Evolutionary conservation across 345 rosid genomes (phyloP).

Genomic region (Eucalyptus shirleyi): DNA sequence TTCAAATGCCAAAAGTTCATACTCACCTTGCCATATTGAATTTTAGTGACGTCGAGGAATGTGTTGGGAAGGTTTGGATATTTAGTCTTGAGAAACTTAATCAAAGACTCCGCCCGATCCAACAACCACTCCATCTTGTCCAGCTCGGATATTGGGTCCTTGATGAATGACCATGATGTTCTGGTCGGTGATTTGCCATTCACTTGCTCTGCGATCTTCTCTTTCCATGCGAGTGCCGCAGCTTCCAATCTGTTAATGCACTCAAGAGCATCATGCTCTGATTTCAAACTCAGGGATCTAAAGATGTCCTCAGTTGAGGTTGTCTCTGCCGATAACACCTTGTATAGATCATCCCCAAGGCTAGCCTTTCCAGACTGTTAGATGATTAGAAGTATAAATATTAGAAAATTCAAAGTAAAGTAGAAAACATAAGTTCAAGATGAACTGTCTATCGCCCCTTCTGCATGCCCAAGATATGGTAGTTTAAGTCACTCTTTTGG

Average conservation of each 20-base stretch:
- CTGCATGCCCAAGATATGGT: background rate
- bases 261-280: constrained; percentile 62
- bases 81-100: constrained; percentile 37
- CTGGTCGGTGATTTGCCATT: constrained; percentile 50
- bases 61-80: constrained; percentile 80
- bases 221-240: constrained; percentile 70
- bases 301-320: constrained; percentile 38
- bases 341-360: constrained; percentile 75
- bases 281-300: constrained; percentile 36
- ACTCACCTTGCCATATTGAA: constrained; percentile 84
- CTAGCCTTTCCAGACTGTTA: constrained; percentile 74
- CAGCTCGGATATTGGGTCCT: constrained; percentile 50
- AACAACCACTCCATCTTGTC: constrained; percentile 42
- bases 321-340: constrained; percentile 32
- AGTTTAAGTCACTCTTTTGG: background rate
- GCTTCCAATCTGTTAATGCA: constrained; percentile 63
- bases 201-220: constrained; percentile 38
- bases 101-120: constrained; percentile 51
- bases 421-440: background rate
- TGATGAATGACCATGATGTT: constrained; percentile 70
- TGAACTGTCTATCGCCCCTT: background rate
- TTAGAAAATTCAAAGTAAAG: background rate
- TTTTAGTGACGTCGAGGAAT: constrained; percentile 73
- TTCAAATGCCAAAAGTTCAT: background rate
- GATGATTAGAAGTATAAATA: background rate